Base-by-base conservation (phyloP, 164 flowering plant species). In the Nelumbo lutea region DNA sequence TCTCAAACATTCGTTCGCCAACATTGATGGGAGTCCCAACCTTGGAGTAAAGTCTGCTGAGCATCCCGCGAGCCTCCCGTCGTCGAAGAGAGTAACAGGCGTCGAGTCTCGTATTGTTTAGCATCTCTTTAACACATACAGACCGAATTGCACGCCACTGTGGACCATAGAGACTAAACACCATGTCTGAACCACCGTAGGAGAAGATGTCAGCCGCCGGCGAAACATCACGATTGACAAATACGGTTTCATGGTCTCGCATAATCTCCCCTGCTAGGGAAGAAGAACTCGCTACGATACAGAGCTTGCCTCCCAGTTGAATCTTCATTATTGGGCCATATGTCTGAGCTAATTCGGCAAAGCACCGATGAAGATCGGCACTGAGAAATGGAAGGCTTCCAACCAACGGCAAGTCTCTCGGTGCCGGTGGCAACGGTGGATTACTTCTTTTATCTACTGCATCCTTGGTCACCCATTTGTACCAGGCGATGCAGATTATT, bases 61-160 rank as follows among this genome's bases (percentile, higher is more conserved):
- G 44, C 27, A 57, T 76, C 14, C 45, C 38, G 5, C 65, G 43
- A 46, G 73, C 51, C 48, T 79, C 79, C 38, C 39, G 43, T 40
- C 62, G 48, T 3, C 79, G 66, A 40, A 73, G 67, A 10, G 48
- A 9, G 13, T 74, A 74, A 9, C 7, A 27, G 0, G 75, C 65
- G 2, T 79, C 78, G 3, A 79, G 70, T 38, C 50, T 76, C 3
- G 73, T 38, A 0, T 68, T 62, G 9, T 77, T 62, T 0, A 78
- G 60, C 77, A 82, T 70, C 43, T 80, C 77, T 0, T 64, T 58
- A 5, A 75, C 80, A 41, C 72, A 71, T 0, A 78, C 60, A 55
- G 72, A 79, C 5, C 85, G 70, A 13, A 79, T 40, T 72, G 65
- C 69, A 42, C 83, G 74, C 85, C 81, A 79, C 6, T 70, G 53